phyloP scores from a whole-genome alignment of 2,329 filamentous ascomycete species.

The Aspergillus arachidicola region DNA sequence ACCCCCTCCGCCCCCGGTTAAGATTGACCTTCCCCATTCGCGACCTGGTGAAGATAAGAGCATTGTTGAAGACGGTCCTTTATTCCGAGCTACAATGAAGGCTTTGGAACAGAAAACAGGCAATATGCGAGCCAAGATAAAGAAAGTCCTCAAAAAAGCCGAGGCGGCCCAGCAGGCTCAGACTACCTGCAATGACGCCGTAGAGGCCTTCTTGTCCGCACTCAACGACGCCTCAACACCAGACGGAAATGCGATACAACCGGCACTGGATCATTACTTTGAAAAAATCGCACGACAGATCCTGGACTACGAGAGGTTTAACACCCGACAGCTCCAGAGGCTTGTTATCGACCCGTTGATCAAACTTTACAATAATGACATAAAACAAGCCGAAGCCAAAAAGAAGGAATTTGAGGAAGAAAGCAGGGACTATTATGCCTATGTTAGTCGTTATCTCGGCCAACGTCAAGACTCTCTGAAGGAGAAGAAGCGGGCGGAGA shows the following conservation, averaged over 20 bases:
- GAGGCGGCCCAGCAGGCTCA: constrained; percentile 83
- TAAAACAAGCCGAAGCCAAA: constrained; percentile 96
- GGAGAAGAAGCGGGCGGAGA: constrained; percentile 93
- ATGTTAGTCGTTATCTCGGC: constrained; percentile 92
- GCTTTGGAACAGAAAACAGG: constrained; percentile 94
- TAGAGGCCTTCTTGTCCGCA: constrained; percentile 79
- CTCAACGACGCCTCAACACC: constrained; percentile 84
- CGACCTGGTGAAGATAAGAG: constrained; percentile 84
- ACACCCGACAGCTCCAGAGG: constrained; percentile 80
- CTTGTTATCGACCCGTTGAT: constrained; percentile 93
- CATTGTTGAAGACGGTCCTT: constrained; percentile 84
- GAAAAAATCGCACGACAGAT: constrained; percentile 95
- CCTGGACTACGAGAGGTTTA: constrained; percentile 80
- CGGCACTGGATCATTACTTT: constrained; percentile 95
- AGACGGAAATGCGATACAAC: constrained; percentile 95
- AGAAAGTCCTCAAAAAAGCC: constrained; percentile 92
- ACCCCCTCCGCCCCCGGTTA: constrained; percentile 55
- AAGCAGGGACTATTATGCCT: constrained; percentile 97
- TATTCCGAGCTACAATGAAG: constrained; percentile 97
- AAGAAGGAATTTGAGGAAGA: constrained; percentile 98
- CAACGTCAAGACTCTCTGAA: constrained; percentile 95
- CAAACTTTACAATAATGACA: constrained; percentile 91
- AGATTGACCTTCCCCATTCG: constrained; percentile 84
- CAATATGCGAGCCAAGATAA: constrained; percentile 91
- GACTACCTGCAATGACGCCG: constrained; percentile 80